Evolutionary conservation across 1,284 basidiomycete species (phyloP).

Genomic region (Polyporus tsugae): DNA sequence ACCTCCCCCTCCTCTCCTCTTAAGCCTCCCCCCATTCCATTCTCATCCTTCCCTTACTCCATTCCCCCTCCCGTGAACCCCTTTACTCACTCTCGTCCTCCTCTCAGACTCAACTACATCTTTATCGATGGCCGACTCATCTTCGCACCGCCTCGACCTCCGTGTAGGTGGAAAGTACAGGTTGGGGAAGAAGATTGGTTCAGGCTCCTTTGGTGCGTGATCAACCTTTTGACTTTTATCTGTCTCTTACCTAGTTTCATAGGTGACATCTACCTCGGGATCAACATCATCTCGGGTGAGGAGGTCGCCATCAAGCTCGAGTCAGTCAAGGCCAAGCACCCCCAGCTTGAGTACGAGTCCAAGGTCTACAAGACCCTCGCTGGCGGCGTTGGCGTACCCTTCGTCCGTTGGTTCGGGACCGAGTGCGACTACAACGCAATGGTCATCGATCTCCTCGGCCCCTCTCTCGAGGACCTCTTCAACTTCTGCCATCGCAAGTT

Average conservation of each 20-base stretch:
- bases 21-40: conserved; percentile 17
- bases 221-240: neutral
- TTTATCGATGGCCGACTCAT: conserved; percentile 68
- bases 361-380: conserved; percentile 98
- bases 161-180: conserved; percentile 98
- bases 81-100: conserved; percentile 9
- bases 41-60: neutral
- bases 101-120: conserved; percentile 17
- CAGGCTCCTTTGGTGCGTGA: conserved; percentile 93
- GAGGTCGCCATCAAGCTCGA: conserved; percentile 99
- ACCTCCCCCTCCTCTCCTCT: conserved; percentile 24
- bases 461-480: conserved; percentile 98
- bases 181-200: conserved; percentile 99
- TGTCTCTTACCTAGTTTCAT: neutral
- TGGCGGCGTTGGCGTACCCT: conserved; percentile 98
- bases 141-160: conserved; percentile 86
- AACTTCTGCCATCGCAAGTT: conserved; percentile 99
- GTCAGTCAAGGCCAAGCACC: conserved; percentile 99
- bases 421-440: conserved; percentile 99
- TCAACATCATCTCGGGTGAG: conserved; percentile 99
- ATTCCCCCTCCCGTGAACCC: conserved; percentile 1
- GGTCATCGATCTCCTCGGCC: conserved; percentile 98
- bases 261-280: conserved; percentile 99
- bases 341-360: conserved; percentile 99
- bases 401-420: conserved; percentile 98